Evolutionary conservation across 345 rosid genomes (phyloP).

Genomic region (Aquilaria yunnanensis): DNA sequence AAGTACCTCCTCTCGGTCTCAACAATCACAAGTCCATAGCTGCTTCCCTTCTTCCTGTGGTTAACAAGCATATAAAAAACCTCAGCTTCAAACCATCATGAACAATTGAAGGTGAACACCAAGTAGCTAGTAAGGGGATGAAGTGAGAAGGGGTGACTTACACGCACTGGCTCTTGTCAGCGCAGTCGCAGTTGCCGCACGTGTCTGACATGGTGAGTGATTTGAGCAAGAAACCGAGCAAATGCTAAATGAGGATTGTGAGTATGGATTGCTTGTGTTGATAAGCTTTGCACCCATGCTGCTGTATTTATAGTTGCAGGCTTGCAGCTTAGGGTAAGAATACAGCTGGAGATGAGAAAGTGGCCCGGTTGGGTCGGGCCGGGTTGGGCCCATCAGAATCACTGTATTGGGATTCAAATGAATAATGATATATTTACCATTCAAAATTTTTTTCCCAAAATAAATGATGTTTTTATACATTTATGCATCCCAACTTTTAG

Average conservation of each 20-base stretch:
- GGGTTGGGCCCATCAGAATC: neutral
- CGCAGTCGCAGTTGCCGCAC: conserved; percentile 79
- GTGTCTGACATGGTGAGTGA: conserved; percentile 52
- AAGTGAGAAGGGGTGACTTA: conserved; percentile 18
- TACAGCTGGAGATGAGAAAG: no score
- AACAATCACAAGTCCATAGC: conserved; percentile 28
- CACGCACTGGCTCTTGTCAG: conserved; percentile 75
- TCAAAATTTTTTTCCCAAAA: no score
- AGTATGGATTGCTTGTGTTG: conserved; percentile 8
- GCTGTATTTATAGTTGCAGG: conserved; percentile 30
- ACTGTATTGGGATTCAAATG: no score
- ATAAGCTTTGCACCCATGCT: neutral
- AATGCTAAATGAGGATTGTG: neutral
- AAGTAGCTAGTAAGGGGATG: no score
- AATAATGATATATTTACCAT: no score
- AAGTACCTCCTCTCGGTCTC: conserved; percentile 64
- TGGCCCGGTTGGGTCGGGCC: no score
- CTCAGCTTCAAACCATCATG: no score
- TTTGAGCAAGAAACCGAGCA: no score
- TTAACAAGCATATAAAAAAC: no score
- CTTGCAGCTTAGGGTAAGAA: conserved; percentile 17
- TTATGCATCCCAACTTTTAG: no score
- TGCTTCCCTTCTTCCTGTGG: conserved; percentile 71
- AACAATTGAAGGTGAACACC: no score
- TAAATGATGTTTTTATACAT: no score